phyloP scores from a whole-genome alignment of 345 rosid species.

The Eucalyptus fibrosa region DNA sequence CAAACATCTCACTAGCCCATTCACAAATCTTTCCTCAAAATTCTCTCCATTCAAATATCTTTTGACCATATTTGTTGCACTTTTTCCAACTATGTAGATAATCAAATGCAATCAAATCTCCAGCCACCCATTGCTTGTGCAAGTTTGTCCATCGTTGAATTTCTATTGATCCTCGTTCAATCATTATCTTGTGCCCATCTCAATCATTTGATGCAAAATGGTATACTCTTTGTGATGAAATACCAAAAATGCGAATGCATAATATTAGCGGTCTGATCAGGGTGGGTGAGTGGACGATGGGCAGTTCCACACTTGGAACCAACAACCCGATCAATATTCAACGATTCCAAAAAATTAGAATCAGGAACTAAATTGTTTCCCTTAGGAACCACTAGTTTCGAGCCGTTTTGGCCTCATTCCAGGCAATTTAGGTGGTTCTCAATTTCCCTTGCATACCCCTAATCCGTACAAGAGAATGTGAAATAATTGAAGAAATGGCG shows the following conservation, averaged over 20 bases:
- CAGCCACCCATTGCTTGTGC: background rate
- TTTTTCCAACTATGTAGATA: background rate
- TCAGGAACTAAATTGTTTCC: fast-evolving
- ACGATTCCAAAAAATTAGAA: background rate
- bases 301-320: no score
- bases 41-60: no score
- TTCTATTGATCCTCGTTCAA: background rate
- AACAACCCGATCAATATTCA: fast-evolving
- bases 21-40: no score
- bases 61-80: no score
- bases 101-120: background rate
- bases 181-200: background rate
- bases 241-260: background rate
- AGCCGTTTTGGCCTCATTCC: fast-evolving
- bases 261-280: fast-evolving
- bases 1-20: no score
- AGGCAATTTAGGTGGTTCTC: no score
- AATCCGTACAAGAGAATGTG: background rate
- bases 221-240: background rate
- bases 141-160: background rate
- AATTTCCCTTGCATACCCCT: no score
- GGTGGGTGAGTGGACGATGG: fast-evolving
- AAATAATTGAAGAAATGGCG: background rate
- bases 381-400: background rate
- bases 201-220: background rate